These are phyloP conservation scores for Rhipidocladum racemiflorum DNA, from an alignment of 176 grass and related monocot genomes.

Conservation along the genomic window DNA sequence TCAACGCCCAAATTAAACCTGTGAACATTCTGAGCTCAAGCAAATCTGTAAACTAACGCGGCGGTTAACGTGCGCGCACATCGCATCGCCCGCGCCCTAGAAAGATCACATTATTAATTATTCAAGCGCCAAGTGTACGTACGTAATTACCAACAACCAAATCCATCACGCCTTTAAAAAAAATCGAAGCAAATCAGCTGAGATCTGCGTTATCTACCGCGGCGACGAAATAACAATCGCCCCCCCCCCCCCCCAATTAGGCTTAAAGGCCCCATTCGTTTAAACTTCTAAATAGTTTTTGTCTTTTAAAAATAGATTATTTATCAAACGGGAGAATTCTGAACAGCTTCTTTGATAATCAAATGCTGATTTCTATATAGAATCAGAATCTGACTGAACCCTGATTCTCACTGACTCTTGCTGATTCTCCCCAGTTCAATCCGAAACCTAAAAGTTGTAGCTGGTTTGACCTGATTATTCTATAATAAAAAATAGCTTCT, in stretches of 20 bases:
- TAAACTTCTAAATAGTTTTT: too few species aligned
- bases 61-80: neutral
- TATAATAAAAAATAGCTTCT: too few species aligned
- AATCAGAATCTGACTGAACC: too few species aligned
- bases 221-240: neutral
- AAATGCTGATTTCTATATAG: too few species aligned
- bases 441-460: too few species aligned
- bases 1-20: neutral
- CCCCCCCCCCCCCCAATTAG: neutral
- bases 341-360: too few species aligned
- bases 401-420: too few species aligned
- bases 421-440: too few species aligned
- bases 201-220: neutral
- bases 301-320: too few species aligned
- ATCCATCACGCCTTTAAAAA: neutral
- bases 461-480: too few species aligned
- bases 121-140: neutral
- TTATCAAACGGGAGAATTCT: too few species aligned
- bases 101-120: conserved; percentile 18
- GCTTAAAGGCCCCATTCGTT: too few species aligned
- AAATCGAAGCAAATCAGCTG: neutral
- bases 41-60: neutral
- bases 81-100: neutral
- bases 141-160: neutral
- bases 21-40: neutral